phyloP scores from a whole-genome alignment of 139 green algal genomes.

The Chlorella sp. region DNA sequence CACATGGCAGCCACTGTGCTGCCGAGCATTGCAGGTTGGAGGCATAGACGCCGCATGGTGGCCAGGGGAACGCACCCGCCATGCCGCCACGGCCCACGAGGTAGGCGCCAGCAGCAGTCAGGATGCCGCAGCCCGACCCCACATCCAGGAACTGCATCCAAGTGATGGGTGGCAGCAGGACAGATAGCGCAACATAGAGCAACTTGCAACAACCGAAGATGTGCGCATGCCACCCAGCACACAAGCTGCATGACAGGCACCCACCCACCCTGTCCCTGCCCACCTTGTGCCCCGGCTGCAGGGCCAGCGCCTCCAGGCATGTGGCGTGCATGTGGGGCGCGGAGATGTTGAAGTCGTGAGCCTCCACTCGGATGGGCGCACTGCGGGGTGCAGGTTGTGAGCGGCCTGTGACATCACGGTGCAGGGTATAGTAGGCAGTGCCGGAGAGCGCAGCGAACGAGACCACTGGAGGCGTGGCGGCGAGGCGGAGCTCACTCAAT shows the following conservation, averaged over 20 bases:
- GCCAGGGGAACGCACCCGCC: not conserved
- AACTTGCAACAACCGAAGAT: too few relatives aligned
- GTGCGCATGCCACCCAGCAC: too few relatives aligned
- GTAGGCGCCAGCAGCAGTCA: slow-evolving; percentile 61
- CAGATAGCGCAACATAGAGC: too few relatives aligned
- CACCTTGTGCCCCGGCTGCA: slow-evolving; percentile 56
- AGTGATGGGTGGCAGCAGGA: not conserved
- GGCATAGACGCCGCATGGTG: slow-evolving; percentile 5
- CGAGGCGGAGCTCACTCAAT: slow-evolving; percentile 44
- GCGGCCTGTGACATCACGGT: too few relatives aligned
- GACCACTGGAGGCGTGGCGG: too few relatives aligned
- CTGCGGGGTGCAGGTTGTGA: too few relatives aligned
- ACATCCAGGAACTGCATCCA: slow-evolving; percentile 69
- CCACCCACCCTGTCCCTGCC: too few relatives aligned
- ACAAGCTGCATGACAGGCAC: too few relatives aligned
- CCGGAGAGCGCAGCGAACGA: too few relatives aligned
- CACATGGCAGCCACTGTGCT: too few relatives aligned
- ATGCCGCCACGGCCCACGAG: slow-evolving; percentile 47
- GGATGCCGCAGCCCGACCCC: slow-evolving; percentile 69
- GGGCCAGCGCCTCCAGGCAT: slow-evolving; percentile 65
- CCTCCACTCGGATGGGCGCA: slow-evolving; percentile 63
- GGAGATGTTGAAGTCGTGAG: slow-evolving; percentile 79
- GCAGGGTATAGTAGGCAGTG: too few relatives aligned
- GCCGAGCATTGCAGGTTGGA: slow-evolving; percentile 12
- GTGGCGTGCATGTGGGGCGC: slow-evolving; percentile 85